Base-by-base conservation (phyloP, 163 green algal genomes). In the Coccomyxa subellipsoidea region DNA sequence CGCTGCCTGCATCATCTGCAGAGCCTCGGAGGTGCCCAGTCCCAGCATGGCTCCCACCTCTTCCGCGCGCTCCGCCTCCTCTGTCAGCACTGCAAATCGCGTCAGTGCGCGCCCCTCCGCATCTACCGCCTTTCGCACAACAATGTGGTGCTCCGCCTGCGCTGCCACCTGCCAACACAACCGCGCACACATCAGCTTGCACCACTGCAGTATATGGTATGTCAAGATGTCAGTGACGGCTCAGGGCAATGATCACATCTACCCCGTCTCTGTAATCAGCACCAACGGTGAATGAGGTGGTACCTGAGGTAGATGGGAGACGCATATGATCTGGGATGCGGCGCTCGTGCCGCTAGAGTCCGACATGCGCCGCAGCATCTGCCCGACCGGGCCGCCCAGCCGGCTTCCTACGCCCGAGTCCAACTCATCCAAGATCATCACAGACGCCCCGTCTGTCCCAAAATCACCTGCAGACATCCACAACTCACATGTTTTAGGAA, bases 381-480 rank as follows among this genome's bases (percentile, higher is more conserved):
- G 80, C 12, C 93, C 95, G 31, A 98, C 87, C 7, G 84, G 83
- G n/a, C 80, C 54, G 0, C 94, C 95, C 79, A 98, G 83, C 7
- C 94, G 85, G 54, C 85, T 84, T 54, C 95, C 95, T 35, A 98
- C 88, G n/a, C 94, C 93, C 0, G 85, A 90, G 84, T 98, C 95
- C 38, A 98, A 84, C 84, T 98, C 95, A 85, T 98, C 95, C 87
- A 98, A 79, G 10, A 98, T 88, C 38, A 96, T 78, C 38, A 98
- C 85, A 31, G 93, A 89, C 54, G 53, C 36, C 76, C 76, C 59
- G 21, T 27, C 38, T 31, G 4, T 69, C 37, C 84, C 66, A 36
- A 73, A 73, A 18, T 73, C n/a, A 34, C 66, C 66, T 73, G 27
- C n/a, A 73, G 32, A 18, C 66, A 73, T 7, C 6, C 27, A n/a